A percentile compares a stretch with the other conserved stretches of the same genome.
Evolutionary conservation across 352 stramenopile species (phyloP).

Genomic region (Phytophthora rubi): DNA sequence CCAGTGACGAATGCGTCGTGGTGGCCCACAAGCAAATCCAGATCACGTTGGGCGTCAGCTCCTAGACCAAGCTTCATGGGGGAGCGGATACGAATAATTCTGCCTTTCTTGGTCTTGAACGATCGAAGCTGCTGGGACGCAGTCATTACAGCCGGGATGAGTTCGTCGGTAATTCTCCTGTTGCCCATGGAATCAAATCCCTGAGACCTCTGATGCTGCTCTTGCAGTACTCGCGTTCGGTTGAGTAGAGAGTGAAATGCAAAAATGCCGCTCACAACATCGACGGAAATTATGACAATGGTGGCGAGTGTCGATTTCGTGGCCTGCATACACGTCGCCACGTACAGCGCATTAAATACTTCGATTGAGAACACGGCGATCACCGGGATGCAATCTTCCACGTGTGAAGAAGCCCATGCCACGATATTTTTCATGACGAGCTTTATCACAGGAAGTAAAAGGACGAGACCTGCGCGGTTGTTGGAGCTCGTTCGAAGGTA

Average conservation of each 20-base stretch:
- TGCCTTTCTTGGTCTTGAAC: constrained; percentile 9
- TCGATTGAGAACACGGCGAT: constrained; percentile 38
- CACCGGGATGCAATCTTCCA: constrained; percentile 35
- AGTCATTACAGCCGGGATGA: constrained; percentile 4
- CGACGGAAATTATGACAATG: constrained; percentile 23
- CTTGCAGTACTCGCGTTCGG: not conserved
- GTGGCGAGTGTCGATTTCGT: constrained; percentile 26
- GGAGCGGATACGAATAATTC: constrained; percentile 10
- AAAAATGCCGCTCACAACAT: constrained; percentile 14
- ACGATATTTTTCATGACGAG: constrained; percentile 33
- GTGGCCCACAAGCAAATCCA: constrained; percentile 18
- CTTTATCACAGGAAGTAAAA: constrained; percentile 19
- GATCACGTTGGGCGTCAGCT: not conserved
- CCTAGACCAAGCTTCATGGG: constrained; percentile 4
- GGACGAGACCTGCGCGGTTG: constrained; percentile 9
- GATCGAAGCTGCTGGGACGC: constrained; percentile 1
- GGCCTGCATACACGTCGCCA: constrained; percentile 35
- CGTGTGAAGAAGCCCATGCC: constrained; percentile 14
- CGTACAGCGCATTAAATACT: constrained; percentile 42
- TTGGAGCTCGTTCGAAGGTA: not conserved
- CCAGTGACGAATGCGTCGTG: not conserved
- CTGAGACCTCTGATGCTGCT: not conserved
- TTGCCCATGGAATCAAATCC: not conserved
- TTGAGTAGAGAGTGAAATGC: constrained; percentile 4
- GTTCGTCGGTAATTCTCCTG: not conserved